Evolutionary conservation across 129 eudicot species (phyloP), one percentile per base, ranked within the genome.

Genomic region (Artemisia annua): DNA sequence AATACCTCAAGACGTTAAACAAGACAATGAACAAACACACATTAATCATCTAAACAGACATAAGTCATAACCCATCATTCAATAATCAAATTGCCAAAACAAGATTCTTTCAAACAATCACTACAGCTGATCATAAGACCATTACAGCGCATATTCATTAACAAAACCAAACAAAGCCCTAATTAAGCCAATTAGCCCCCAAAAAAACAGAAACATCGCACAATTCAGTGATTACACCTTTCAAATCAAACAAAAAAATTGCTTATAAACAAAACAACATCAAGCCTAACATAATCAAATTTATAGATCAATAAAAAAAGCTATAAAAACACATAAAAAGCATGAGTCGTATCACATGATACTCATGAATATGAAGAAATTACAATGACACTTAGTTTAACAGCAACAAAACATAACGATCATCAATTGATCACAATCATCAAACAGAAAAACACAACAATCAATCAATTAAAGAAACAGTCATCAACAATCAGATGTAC

Each of bases 341-440:
- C 59, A 68, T 24, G 71, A 43, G 62, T 66, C 52, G 14, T 60
- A 24, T 67, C 80, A 74, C 75, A 69, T 70, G 66, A 74, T 28
- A 43, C 17, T 19, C 63, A 75, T 75, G 80, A 75, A 69, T 61
- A 77, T 19, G 66, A 74, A 30, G 53, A 74, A 61, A 67, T 62
- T 54, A 80, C 66, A 18, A 11, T 48, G 28, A 10, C 72, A 53
- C 1, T 78, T 78, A 78, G 76, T 72, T 78, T 78, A 43, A 26
- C 32, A 71, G 30, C 43, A 26, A 70, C 72, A 76, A 78, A 56
- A 78, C 72, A 71, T 78, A 78, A 70, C 67, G 49, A 78, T 53
- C 57, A 22, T 51, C 16, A 26, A 26, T 20, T 11, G 11, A 60
- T 60, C 65, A 24, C 13, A 20, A 20, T 24, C 18, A 60, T 57